phyloP scores from a whole-genome alignment of 495 filamentous ascomycete species.

The Corynascus novoguineensis region DNA sequence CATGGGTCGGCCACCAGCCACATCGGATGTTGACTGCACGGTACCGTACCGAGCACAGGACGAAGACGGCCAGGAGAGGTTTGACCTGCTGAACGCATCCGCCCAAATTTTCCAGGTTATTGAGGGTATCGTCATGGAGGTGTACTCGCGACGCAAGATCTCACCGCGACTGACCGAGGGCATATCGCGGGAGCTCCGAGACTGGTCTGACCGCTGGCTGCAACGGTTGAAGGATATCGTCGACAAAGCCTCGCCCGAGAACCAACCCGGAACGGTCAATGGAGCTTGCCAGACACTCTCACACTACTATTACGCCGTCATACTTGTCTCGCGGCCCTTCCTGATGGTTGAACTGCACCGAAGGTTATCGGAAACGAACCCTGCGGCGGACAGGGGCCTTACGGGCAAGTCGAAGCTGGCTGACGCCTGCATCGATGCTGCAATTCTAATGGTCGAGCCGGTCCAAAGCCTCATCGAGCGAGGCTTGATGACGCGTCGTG shows the following conservation, averaged over 20 bases:
- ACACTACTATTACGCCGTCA: conserved; percentile 45
- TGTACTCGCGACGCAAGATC: conserved; percentile 43
- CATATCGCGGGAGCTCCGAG: conserved; percentile 41
- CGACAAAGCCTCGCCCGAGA: conserved; percentile 14
- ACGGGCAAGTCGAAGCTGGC: conserved; percentile 38
- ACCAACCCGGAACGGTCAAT: conserved; percentile 18
- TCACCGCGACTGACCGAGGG: conserved; percentile 43
- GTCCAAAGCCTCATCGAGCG: conserved; percentile 32
- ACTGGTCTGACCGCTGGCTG: conserved; percentile 41
- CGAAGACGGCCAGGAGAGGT: conserved; percentile 28
- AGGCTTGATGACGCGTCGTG: conserved; percentile 30
- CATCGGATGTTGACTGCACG: conserved; percentile 54
- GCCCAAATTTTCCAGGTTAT: conserved; percentile 40
- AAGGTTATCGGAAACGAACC: conserved; percentile 28
- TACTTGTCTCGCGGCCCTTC: conserved; percentile 42
- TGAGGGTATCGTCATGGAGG: conserved; percentile 38
- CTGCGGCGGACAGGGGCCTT: conserved; percentile 3
- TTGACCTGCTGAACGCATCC: conserved; percentile 41
- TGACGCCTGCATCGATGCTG: conserved; percentile 45
- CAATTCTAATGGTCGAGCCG: conserved; percentile 40
- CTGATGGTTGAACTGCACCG: conserved; percentile 44
- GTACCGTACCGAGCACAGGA: conserved; percentile 33
- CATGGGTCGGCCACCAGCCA: conserved; percentile 55
- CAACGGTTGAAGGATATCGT: conserved; percentile 29
- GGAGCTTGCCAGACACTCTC: conserved; percentile 41